Evolutionary conservation across 306 rosid species (phyloP).

Genomic region (Glycyrrhiza uralensis): DNA sequence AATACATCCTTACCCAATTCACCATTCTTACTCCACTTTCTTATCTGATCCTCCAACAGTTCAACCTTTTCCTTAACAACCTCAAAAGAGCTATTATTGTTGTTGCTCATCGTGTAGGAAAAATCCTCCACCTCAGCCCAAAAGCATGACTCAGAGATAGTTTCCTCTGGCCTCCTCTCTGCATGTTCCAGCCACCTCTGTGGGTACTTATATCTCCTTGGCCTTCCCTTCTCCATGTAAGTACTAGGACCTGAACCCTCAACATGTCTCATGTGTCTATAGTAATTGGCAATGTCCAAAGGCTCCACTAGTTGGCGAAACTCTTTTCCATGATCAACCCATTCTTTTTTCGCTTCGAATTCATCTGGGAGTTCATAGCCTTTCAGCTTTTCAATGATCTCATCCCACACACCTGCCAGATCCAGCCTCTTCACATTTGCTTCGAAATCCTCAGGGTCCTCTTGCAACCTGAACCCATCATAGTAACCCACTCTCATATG

Average conservation of each 20-base stretch:
- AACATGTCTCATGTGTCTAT: slow-evolving; percentile 50
- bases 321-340: slow-evolving; percentile 47
- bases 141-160: slow-evolving; percentile 47
- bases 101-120: neutral
- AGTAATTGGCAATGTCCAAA: slow-evolving; percentile 68
- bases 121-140: slow-evolving; percentile 83
- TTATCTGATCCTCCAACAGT: slow-evolving; percentile 21
- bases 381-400: slow-evolving; percentile 51
- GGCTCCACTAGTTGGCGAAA: slow-evolving; percentile 64
- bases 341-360: slow-evolving; percentile 42
- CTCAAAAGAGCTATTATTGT: neutral
- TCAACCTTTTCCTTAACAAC: neutral
- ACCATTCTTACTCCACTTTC: slow-evolving; percentile 11
- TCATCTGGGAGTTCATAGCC: slow-evolving; percentile 54
- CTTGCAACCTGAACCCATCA: slow-evolving; percentile 64
- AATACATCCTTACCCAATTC: slow-evolving; percentile 41
- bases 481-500: slow-evolving; percentile 38
- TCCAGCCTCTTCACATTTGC: slow-evolving; percentile 64
- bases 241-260: slow-evolving; percentile 45
- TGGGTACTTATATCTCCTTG: slow-evolving; percentile 48
- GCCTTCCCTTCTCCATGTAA: slow-evolving; percentile 51
- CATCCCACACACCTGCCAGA: slow-evolving; percentile 56
- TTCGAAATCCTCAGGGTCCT: slow-evolving; percentile 33
- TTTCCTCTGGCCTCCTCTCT: neutral
- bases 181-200: slow-evolving; percentile 68